A percentile compares a stretch with the other conserved stretches of the same genome.
These are phyloP conservation scores for Trapa bicornis DNA, from an alignment of 345 rosid species.

Conservation along the genomic window DNA sequence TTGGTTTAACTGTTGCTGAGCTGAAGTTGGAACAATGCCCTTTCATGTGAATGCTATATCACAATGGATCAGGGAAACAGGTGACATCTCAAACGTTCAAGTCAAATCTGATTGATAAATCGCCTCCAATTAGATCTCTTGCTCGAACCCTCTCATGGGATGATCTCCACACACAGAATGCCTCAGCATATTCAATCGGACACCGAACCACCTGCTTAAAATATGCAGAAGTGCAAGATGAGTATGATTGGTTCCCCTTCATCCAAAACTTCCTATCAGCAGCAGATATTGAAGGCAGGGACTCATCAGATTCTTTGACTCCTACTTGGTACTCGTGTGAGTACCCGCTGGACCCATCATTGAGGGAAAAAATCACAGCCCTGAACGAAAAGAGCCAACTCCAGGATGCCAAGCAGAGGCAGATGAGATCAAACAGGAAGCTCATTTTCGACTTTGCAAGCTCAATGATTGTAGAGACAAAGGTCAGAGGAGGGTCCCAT, in stretches of 20 bases:
- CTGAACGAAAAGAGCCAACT: slow-evolving; percentile 32
- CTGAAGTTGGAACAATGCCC: not conserved
- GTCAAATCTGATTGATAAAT: slow-evolving; percentile 68
- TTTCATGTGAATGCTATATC: not conserved
- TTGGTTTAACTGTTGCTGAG: not conserved
- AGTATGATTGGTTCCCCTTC: slow-evolving; percentile 47
- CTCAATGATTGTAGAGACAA: slow-evolving; percentile 30
- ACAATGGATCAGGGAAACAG: slow-evolving; percentile 30
- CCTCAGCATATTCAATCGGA: slow-evolving; percentile 25
- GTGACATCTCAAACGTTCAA: slow-evolving; percentile 18
- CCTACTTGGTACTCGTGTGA: slow-evolving; percentile 57
- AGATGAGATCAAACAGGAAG: slow-evolving; percentile 45
- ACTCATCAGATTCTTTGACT: slow-evolving; percentile 22
- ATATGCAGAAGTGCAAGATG: slow-evolving; percentile 11
- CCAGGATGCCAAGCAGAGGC: slow-evolving; percentile 62
- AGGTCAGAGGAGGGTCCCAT: slow-evolving; percentile 2
- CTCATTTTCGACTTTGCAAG: slow-evolving; percentile 70
- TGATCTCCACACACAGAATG: slow-evolving; percentile 27
- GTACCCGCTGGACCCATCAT: slow-evolving; percentile 60
- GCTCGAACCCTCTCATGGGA: slow-evolving; percentile 55
- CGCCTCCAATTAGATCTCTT: slow-evolving; percentile 57
- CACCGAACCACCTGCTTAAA: slow-evolving; percentile 10
- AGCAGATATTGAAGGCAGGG: slow-evolving; percentile 39
- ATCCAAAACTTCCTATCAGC: slow-evolving; percentile 39
- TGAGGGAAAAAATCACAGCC: slow-evolving; percentile 40